phyloP scores from a whole-genome alignment of 2,329 filamentous ascomycete genomes.

The Paraconiothyrium brasiliense region DNA sequence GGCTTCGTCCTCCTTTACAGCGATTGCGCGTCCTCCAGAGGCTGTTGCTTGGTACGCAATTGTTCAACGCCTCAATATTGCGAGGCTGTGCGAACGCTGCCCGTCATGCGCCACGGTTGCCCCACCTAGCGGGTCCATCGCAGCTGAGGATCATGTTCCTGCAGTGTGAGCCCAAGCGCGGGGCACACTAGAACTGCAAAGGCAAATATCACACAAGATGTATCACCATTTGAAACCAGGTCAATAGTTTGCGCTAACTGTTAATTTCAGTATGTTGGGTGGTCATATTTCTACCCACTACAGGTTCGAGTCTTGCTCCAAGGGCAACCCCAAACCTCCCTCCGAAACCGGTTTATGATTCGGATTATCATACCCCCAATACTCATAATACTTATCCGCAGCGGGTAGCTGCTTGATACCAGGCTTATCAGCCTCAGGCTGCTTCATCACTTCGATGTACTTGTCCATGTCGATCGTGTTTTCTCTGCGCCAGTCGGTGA shows the following conservation, averaged over 20 bases:
- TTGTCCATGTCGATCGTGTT: slow-evolving; percentile 31
- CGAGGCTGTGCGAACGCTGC: slow-evolving; percentile 6
- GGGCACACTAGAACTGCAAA: neutral
- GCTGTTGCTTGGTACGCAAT: neutral
- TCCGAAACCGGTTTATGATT: slow-evolving; percentile 25
- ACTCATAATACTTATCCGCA: slow-evolving; percentile 29
- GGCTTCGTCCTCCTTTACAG: neutral
- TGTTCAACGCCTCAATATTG: slow-evolving; percentile 4
- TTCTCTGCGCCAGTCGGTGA: slow-evolving; percentile 25
- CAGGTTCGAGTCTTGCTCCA: slow-evolving; percentile 18
- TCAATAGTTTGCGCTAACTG: too few relatives aligned
- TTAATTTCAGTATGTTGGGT: neutral
- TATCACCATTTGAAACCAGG: neutral
- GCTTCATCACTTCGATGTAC: slow-evolving; percentile 27
- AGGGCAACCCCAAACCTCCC: slow-evolving; percentile 22
- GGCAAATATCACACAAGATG: neutral
- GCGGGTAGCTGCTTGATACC: slow-evolving; percentile 27
- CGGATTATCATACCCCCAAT: slow-evolving; percentile 28
- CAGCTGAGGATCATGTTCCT: neutral
- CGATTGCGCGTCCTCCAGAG: neutral
- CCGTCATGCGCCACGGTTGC: slow-evolving; percentile 7
- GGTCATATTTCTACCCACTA: neutral
- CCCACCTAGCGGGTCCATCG: slow-evolving; percentile 4
- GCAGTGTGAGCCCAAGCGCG: neutral
- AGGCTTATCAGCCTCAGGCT: slow-evolving; percentile 20